phyloP scores from a whole-genome alignment of 2,329 filamentous ascomycete species.

The Arthrobotrys conoides region DNA sequence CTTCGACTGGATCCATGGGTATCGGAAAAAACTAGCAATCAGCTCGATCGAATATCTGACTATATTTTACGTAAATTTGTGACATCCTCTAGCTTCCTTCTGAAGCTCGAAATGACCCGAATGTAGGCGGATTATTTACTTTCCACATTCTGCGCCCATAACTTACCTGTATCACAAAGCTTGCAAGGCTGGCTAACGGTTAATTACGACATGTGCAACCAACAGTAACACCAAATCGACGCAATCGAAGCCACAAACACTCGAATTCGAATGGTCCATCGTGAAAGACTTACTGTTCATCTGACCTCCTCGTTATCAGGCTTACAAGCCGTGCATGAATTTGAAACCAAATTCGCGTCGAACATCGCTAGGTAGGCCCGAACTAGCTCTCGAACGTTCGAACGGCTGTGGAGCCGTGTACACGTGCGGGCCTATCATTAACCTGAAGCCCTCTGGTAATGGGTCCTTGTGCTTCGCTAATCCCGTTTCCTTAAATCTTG shows the following conservation, averaged over 20 bases:
- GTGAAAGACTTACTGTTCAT: too few species aligned
- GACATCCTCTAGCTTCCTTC: not conserved
- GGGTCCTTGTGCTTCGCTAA: too few species aligned
- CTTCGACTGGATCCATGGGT: not conserved
- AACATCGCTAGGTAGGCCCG: too few species aligned
- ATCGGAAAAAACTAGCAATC: not conserved
- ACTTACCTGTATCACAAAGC: not conserved
- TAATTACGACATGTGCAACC: not conserved
- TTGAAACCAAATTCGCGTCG: too few species aligned
- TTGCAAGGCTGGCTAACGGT: not conserved
- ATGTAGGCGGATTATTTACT: not conserved
- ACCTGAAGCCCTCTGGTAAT: too few species aligned
- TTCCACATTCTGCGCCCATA: too few species aligned
- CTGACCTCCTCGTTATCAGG: too few species aligned
- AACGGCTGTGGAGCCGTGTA: too few species aligned
- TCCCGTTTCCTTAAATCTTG: too few species aligned
- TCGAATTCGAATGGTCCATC: not conserved
- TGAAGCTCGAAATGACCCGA: not conserved
- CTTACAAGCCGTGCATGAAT: too few species aligned
- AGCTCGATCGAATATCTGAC: not conserved
- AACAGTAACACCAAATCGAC: not conserved
- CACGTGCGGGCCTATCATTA: too few species aligned
- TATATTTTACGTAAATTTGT: constrained; percentile 28
- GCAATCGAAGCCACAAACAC: not conserved
- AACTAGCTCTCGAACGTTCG: too few species aligned